Percentiles rank a stretch among this genome's conserved stretches.
Evolutionary conservation across 2,329 filamentous ascomycete species (phyloP).

Genomic region (Parastagonospora avenae): DNA sequence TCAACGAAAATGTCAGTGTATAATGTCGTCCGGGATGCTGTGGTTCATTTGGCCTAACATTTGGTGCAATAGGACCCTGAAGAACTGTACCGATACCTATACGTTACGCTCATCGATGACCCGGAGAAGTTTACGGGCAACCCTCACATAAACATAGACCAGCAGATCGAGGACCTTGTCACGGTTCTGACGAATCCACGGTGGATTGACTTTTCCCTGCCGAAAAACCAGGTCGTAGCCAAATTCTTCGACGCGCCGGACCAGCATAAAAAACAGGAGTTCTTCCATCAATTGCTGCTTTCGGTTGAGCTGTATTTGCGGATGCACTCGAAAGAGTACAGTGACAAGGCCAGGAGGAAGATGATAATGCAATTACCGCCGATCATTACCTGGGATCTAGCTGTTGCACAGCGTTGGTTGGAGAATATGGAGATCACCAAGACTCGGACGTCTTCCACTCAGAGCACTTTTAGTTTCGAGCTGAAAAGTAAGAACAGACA

Average conservation of each 20-base stretch:
- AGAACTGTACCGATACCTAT: conserved; percentile 63
- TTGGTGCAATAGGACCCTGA: conserved; percentile 45
- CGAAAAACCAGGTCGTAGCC: conserved; percentile 74
- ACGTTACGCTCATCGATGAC: conserved; percentile 70
- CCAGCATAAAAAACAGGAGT: conserved; percentile 64
- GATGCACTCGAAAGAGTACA: conserved; percentile 67
- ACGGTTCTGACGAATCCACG: conserved; percentile 69
- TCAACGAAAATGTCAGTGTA: conserved; percentile 51
- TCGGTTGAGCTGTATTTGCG: conserved; percentile 74
- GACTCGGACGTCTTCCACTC: conserved; percentile 54
- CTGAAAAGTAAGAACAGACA: conserved; percentile 70
- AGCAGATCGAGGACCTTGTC: conserved; percentile 75
- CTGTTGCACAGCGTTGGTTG: conserved; percentile 74
- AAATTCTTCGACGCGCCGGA: conserved; percentile 70
- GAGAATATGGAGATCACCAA: conserved; percentile 71
- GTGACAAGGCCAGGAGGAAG: conserved; percentile 68
- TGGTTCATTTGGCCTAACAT: conserved; percentile 35
- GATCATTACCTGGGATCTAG: conserved; percentile 73
- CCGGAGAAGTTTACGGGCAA: conserved; percentile 63
- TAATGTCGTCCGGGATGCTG: conserved; percentile 12
- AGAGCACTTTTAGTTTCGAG: conserved; percentile 62
- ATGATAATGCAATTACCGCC: conserved; percentile 70
- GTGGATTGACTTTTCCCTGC: conserved; percentile 75
- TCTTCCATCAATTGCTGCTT: conserved; percentile 78
- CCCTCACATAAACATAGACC: conserved; percentile 67